These are phyloP conservation scores for Blastobotrys americana DNA, from an alignment of 805 yeast genomes.

Conservation along the genomic window DNA sequence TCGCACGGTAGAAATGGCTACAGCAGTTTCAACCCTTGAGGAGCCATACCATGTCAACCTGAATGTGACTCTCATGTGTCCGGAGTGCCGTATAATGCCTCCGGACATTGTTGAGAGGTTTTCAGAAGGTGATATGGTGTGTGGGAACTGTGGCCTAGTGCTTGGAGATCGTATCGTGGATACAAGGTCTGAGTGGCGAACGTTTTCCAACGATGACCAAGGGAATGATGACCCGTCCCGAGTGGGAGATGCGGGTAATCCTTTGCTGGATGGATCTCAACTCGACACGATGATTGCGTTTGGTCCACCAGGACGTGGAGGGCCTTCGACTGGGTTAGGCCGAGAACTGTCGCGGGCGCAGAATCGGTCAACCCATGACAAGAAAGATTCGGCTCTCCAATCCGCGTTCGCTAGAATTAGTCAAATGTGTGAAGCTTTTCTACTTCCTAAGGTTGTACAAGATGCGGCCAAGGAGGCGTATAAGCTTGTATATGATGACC, in stretches of 20 bases:
- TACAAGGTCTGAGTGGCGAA: constrained; percentile 97
- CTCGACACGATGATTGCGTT: constrained; percentile 87
- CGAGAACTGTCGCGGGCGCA: constrained; percentile 88
- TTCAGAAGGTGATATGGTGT: constrained; percentile 97
- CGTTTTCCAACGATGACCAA: constrained; percentile 95
- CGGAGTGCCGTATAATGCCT: constrained; percentile 92
- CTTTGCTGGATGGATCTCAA: constrained; percentile 83
- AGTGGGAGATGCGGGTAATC: constrained; percentile 97
- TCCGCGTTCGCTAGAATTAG: constrained; percentile 87
- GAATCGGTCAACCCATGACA: constrained; percentile 75
- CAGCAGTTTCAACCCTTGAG: too few species aligned
- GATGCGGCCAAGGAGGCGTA: constrained; percentile 97
- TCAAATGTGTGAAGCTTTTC: constrained; percentile 95
- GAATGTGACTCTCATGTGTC: constrained; percentile 85
- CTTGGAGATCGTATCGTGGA: constrained; percentile 88
- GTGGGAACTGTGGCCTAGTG: constrained; percentile 94
- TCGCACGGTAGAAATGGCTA: too few species aligned
- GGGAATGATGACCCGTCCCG: constrained; percentile 98
- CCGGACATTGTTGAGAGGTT: constrained; percentile 93
- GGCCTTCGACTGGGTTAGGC: constrained; percentile 51
- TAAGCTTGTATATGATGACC: constrained; percentile 82
- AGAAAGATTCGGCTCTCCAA: constrained; percentile 78
- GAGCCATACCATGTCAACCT: constrained; percentile 39
- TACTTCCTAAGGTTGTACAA: constrained; percentile 88
- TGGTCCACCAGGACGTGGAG: constrained; percentile 58